Evolutionary conservation across 352 stramenopile species (phyloP).

Genomic region (Globisporangium nunn): DNA sequence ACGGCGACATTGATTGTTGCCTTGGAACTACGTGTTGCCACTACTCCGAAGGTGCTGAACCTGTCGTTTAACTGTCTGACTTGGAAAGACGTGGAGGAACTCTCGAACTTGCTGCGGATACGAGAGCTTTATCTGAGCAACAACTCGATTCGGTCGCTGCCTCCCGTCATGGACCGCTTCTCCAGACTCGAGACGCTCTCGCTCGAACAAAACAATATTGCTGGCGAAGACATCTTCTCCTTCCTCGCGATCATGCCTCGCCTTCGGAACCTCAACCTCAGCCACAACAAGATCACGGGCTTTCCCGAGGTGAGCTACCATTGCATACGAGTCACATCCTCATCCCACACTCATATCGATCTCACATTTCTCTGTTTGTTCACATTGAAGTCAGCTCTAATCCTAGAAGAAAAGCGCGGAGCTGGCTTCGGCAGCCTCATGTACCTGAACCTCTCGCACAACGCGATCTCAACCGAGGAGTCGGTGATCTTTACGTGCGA

Average conservation of each 20-base stretch:
- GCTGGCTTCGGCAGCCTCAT: slow-evolving; percentile 56
- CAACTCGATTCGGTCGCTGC: slow-evolving; percentile 65
- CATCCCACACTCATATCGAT: too few relatives aligned
- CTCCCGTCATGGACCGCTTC: slow-evolving; percentile 72
- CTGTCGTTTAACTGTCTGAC: slow-evolving; percentile 74
- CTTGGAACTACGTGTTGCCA: background rate
- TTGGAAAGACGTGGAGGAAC: slow-evolving; percentile 50
- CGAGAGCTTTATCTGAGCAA: slow-evolving; percentile 71
- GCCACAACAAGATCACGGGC: slow-evolving; percentile 65
- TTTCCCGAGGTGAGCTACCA: slow-evolving; percentile 51
- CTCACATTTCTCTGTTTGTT: background rate
- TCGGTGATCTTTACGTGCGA: slow-evolving; percentile 37
- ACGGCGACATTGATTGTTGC: too few relatives aligned
- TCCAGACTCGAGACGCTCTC: slow-evolving; percentile 67
- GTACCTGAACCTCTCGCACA: slow-evolving; percentile 73
- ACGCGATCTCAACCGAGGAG: slow-evolving; percentile 47
- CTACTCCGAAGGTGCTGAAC: slow-evolving; percentile 47
- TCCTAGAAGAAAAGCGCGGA: slow-evolving; percentile 47
- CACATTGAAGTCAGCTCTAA: slow-evolving; percentile 31
- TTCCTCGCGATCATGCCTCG: slow-evolving; percentile 61
- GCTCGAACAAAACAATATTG: slow-evolving; percentile 74
- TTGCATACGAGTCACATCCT: background rate
- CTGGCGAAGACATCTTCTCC: slow-evolving; percentile 53
- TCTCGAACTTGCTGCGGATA: slow-evolving; percentile 68
- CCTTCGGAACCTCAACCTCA: slow-evolving; percentile 70